phyloP scores from a whole-genome alignment of 2,329 filamentous ascomycete species.

The Fusarium sp. region DNA sequence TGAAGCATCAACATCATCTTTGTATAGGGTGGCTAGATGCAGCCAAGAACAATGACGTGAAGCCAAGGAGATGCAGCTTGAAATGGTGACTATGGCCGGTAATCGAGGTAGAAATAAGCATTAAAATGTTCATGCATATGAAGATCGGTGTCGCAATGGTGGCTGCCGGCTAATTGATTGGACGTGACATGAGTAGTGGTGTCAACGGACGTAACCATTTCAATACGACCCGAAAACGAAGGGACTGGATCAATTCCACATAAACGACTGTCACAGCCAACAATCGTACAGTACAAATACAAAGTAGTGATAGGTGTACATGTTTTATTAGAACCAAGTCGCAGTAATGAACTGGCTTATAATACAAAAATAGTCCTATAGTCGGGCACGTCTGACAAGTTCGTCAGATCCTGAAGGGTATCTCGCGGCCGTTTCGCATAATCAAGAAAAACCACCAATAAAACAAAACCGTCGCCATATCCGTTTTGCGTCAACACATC shows the following conservation, averaged over 20 bases:
- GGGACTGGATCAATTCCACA: too few relatives aligned
- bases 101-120: too few relatives aligned
- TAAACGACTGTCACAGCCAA: too few relatives aligned
- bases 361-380: conserved; percentile 27
- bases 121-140: too few relatives aligned
- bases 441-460: conserved; percentile 3
- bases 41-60: conserved; percentile 18
- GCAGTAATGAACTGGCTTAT: conserved; percentile 1
- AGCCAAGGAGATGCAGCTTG: neutral
- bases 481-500: neutral
- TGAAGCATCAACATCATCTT: neutral
- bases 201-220: neutral
- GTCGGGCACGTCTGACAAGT: conserved; percentile 22
- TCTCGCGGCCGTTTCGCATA: conserved; percentile 45
- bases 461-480: conserved; percentile 4
- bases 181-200: neutral
- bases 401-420: conserved; percentile 41
- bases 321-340: conserved; percentile 8
- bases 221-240: too few relatives aligned
- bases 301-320: neutral
- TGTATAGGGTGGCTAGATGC: neutral
- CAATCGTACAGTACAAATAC: neutral
- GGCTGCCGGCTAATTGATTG: neutral
- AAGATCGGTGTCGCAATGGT: too few relatives aligned
- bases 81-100: too few relatives aligned